These are phyloP conservation scores for Fusarium sp. DNA, from an alignment of 2,329 filamentous ascomycete species.

Conservation along the genomic window DNA sequence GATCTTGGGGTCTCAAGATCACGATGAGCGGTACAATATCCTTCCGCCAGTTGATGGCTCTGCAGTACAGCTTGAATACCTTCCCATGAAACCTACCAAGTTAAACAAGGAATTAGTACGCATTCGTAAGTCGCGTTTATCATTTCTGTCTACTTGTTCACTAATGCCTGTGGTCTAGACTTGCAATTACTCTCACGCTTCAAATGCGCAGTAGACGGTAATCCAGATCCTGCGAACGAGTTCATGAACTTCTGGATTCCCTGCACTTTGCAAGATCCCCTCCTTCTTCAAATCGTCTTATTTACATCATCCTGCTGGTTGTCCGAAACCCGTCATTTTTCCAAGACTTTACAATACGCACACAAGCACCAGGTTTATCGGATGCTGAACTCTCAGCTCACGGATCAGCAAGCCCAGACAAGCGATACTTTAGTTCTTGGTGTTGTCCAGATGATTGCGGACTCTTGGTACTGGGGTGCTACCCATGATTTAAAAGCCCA, in stretches of 20 bases:
- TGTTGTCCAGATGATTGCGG: constrained; percentile 60
- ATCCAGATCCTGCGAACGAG: constrained; percentile 55
- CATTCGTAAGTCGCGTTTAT: constrained; percentile 53
- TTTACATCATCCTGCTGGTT: constrained; percentile 64
- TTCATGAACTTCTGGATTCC: constrained; percentile 62
- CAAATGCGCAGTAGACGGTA: constrained; percentile 61
- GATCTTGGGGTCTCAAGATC: constrained; percentile 4
- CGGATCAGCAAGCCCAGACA: constrained; percentile 48
- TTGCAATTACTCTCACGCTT: constrained; percentile 61
- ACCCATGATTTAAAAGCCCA: constrained; percentile 58
- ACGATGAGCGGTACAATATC: constrained; percentile 28
- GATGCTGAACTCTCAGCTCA: constrained; percentile 60
- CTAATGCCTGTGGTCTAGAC: constrained; percentile 48
- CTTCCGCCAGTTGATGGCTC: constrained; percentile 40
- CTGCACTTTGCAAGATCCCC: constrained; percentile 59
- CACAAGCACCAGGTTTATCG: constrained; percentile 57
- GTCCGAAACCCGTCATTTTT: constrained; percentile 59
- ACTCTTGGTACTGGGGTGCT: constrained; percentile 66
- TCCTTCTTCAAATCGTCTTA: constrained; percentile 60
- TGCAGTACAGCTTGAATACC: constrained; percentile 51
- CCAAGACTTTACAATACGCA: constrained; percentile 54
- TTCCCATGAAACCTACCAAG: constrained; percentile 55
- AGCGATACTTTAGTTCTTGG: constrained; percentile 59
- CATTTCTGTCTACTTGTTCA: background rate
- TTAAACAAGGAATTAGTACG: constrained; percentile 60